Conservation (phyloP, 2,329 filamentous ascomycete genomes). For the Neospermospora avenae region DNA sequence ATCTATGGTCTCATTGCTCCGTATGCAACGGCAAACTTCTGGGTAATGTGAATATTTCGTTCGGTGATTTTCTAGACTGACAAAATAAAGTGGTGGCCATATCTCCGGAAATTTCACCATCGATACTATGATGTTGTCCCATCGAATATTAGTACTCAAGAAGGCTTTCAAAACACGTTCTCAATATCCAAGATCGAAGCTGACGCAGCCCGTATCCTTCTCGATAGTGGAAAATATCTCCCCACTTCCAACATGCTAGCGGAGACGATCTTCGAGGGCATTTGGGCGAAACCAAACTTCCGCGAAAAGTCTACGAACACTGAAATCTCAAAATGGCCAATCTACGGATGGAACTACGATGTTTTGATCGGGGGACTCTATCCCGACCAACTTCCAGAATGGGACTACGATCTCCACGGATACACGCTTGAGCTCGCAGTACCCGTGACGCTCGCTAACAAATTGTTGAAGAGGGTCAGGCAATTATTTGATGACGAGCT, state of each 20-base stretch:
- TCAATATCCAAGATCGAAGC: constrained; percentile 20
- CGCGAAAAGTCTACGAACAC: constrained; percentile 18
- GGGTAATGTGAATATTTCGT: not conserved
- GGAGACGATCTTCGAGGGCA: constrained; percentile 18
- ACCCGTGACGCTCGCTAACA: constrained; percentile 20
- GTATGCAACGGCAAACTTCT: constrained; percentile 21
- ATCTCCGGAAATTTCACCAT: constrained; percentile 20
- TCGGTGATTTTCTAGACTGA: too few relatives aligned
- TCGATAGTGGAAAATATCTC: constrained; percentile 20
- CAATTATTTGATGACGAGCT: constrained; percentile 15
- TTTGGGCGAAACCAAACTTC: constrained; percentile 23
- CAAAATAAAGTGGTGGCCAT: constrained; percentile 18
- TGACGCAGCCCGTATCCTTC: constrained; percentile 11
- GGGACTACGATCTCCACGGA: constrained; percentile 19
- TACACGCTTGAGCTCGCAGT: constrained; percentile 22
- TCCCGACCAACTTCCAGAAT: constrained; percentile 15
- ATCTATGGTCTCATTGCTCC: constrained; percentile 21
- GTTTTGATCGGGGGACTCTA: constrained; percentile 23
- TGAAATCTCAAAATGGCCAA: constrained; percentile 15
- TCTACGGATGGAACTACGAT: constrained; percentile 24
- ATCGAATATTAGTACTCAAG: constrained; percentile 9
- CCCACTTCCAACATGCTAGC: constrained; percentile 20
- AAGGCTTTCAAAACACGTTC: constrained; percentile 22
- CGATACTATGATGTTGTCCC: constrained; percentile 23
- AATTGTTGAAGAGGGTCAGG: constrained; percentile 16